Evolutionary conservation across 108 stramenopile genomes (phyloP).

Genomic region (Nannochloropsis granulata): DNA sequence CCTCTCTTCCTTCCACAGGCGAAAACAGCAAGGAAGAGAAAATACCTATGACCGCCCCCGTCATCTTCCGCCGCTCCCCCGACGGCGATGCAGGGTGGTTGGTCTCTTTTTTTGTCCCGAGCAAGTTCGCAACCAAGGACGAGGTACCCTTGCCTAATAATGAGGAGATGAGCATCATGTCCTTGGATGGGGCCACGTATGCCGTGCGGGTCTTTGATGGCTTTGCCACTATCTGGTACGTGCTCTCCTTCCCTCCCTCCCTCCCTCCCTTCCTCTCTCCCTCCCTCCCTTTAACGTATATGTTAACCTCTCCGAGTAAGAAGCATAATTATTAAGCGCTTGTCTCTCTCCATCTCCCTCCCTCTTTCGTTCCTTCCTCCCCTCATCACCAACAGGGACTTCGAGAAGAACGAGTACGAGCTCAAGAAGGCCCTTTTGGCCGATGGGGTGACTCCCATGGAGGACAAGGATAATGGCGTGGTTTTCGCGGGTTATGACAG

Average conservation of each 20-base stretch:
- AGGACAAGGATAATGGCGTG: not conserved
- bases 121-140: not conserved
- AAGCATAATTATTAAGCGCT: too few species aligned
- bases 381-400: not conserved
- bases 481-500: not conserved
- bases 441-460: not conserved
- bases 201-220: not conserved
- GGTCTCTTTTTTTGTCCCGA: conserved; percentile 1
- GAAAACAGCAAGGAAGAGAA: not conserved
- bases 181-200: not conserved
- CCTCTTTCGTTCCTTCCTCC: not conserved
- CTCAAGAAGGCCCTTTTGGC: not conserved
- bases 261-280: not conserved
- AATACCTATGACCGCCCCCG: conserved; percentile 1
- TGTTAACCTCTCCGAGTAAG: too few species aligned
- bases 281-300: not conserved
- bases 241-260: not conserved
- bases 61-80: not conserved
- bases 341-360: not conserved
- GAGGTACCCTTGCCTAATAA: not conserved
- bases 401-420: not conserved
- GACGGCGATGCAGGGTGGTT: not conserved
- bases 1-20: not conserved
- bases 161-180: not conserved
- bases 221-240: not conserved